Conservation (phyloP, 208 protist species). For the Lotmaria passim region DNA sequence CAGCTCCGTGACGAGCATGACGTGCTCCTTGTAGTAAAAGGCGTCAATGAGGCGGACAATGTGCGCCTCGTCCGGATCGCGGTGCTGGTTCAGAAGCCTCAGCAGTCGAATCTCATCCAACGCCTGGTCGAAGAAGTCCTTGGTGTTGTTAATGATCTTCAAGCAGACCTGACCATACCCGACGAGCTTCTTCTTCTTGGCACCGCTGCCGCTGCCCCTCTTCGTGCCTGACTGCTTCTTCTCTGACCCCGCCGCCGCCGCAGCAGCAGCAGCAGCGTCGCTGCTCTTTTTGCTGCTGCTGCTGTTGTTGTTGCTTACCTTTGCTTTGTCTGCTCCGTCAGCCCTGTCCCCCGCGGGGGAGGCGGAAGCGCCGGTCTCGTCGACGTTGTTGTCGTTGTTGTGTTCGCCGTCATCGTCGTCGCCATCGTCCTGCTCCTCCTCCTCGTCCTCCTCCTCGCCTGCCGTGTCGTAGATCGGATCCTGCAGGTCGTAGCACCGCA, state of each 20-base stretch:
- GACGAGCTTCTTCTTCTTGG: constrained; percentile 37
- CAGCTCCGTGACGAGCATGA: constrained; percentile 97
- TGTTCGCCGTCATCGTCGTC: constrained; percentile 14
- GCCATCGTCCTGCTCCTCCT: constrained; percentile 10
- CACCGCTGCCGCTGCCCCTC: not conserved
- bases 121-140: constrained; percentile 98
- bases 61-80: constrained; percentile 88
- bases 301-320: not conserved
- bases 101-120: constrained; percentile 97
- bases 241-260: not conserved
- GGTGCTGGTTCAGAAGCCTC: constrained; percentile 92
- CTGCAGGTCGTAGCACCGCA: constrained; percentile 94
- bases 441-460: constrained; percentile 37
- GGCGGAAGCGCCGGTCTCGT: constrained; percentile 18
- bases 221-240: not conserved
- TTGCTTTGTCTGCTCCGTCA: too few relatives aligned
- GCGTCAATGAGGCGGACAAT: constrained; percentile 93
- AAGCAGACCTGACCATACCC: constrained; percentile 92
- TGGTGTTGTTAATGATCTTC: constrained; percentile 98
- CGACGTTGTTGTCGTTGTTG: constrained; percentile 2
- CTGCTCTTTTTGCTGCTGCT: not conserved
- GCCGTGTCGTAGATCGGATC: constrained; percentile 82
- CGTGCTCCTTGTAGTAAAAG: constrained; percentile 98
- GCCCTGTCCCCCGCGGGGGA: not conserved
- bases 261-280: not conserved